A percentile compares a stretch with the other conserved stretches of the same genome.
Conservation (phyloP, 306 rosid genomes). For the Macrotyloma uniflorum region DNA sequence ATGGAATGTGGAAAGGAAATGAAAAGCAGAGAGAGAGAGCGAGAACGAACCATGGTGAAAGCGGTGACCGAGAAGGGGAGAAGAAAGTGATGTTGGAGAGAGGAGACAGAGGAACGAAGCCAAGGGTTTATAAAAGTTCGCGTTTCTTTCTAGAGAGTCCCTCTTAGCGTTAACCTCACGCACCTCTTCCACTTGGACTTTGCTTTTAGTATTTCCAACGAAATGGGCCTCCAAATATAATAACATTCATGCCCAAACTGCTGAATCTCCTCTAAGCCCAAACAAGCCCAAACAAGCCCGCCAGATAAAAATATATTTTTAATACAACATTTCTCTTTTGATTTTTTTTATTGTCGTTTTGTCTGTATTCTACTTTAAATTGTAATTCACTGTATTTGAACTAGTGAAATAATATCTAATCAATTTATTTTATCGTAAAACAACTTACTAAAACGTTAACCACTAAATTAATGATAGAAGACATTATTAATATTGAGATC, state of each 20-base stretch:
- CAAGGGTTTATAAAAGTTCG: not conserved
- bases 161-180: not conserved
- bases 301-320: no score
- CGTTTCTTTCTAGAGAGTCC: not conserved
- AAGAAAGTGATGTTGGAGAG: not conserved
- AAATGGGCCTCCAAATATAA: not conserved
- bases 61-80: not conserved
- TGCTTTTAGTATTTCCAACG: not conserved
- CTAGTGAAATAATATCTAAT: no score
- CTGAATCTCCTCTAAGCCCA: no score
- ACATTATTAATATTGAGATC: no score
- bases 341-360: no score
- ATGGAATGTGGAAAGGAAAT: not conserved
- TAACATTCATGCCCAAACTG: not conserved
- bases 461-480: no score
- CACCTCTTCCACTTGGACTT: slow-evolving; percentile 1
- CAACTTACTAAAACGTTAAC: no score
- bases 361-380: no score
- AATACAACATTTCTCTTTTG: no score
- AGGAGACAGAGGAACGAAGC: not conserved
- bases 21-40: not conserved
- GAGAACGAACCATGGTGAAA: not conserved
- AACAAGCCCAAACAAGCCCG: no score
- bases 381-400: no score
- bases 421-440: no score